Percentiles rank a stretch among this genome's conserved stretches.
Evolutionary conservation across 2,329 filamentous ascomycete species (phyloP).

Genomic region (Monilinia vaccinii-corymbosi): DNA sequence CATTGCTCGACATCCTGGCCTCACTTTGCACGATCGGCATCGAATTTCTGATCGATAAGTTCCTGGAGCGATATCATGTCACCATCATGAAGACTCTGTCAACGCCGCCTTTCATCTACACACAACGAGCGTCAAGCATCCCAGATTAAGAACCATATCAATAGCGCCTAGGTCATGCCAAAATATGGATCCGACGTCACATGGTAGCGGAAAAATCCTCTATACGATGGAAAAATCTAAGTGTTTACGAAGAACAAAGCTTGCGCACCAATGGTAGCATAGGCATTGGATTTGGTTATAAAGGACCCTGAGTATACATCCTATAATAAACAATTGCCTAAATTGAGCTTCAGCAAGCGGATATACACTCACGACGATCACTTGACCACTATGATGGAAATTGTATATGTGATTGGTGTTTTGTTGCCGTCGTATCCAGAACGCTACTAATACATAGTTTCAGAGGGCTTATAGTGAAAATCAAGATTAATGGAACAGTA

Average conservation of each 20-base stretch:
- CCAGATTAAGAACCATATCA: background rate
- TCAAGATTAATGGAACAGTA: background rate
- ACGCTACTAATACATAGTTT: background rate
- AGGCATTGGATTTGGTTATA: background rate
- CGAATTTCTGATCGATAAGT: background rate
- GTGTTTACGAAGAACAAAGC: background rate
- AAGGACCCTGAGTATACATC: background rate
- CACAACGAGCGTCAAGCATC: background rate
- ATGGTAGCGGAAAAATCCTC: background rate
- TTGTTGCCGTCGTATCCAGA: background rate
- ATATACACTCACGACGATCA: background rate
- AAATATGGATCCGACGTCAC: background rate
- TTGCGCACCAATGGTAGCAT: background rate
- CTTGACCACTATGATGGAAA: background rate
- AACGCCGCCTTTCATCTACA: background rate
- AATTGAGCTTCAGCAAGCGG: background rate
- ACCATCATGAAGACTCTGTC: background rate
- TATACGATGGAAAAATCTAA: background rate
- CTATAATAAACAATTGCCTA: background rate
- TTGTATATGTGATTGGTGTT: background rate
- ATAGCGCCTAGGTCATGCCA: background rate
- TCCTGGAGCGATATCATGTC: background rate
- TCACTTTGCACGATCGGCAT: background rate
- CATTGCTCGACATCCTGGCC: background rate
- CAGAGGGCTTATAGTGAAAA: background rate